Base-by-base conservation (phyloP, 768 basidiomycete species). In the Naganishia vishniacii region DNA sequence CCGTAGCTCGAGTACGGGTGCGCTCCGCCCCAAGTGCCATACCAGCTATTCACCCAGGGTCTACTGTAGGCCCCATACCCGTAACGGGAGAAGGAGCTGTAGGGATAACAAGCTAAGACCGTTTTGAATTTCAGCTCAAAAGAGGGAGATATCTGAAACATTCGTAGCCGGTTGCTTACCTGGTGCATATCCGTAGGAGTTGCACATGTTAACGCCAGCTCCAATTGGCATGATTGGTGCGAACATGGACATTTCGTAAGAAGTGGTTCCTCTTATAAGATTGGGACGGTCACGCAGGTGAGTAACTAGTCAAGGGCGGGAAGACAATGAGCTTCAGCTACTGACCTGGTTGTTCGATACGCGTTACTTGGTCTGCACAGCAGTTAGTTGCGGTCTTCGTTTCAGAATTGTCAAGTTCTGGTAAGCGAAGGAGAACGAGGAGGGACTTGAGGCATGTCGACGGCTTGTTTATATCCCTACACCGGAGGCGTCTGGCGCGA, bases 51-150 rank as follows among this genome's bases (percentile, higher is more conserved):
- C 1, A 34, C 8, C 34, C 32, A 56, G 1, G 37, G 53, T 34
- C 53, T 32, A 2, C 28, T 37, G 53, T 56, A 56, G 1, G 34
- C 20, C n/a, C 34, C 20, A 25, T 56, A 56, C 13, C 53, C 26
- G 34, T 56, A 56, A 11, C 53, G 32, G 12, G 53, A 56, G 23
- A 37, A 56, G 53, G 53, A 20, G 37, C 53, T 26, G 37, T 56
- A 56, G 0, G 51, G 32, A 12, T 25, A 32, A 40, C 20, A 40
- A 12, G 34, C 34, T 20, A 40, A 8, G 13, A 40, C 8, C n/a
- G n/a, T n/a, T n/a, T n/a, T n/a, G 16, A 40, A 16, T 40, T 40
- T 40, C 37, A 40, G 37, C 37, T 8, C 37, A 40, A n/a, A n/a
- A n/a, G n/a, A n/a, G n/a, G n/a, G n/a, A n/a, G n/a, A n/a, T n/a